Evolutionary conservation across 129 eudicot genomes (phyloP), one percentile per base, ranked within the genome.

Genomic region (Centaurea solstitialis): DNA sequence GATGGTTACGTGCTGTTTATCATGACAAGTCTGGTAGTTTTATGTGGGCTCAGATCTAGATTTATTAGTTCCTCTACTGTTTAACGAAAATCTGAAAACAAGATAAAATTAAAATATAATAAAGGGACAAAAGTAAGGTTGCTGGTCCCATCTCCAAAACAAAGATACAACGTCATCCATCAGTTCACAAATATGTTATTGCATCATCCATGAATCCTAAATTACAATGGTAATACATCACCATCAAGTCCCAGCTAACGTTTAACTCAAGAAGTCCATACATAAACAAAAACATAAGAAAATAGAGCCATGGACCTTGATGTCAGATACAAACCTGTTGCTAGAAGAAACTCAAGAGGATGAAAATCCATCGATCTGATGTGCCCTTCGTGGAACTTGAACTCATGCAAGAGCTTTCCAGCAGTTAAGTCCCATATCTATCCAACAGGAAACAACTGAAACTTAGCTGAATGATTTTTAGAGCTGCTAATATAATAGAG

Each of bases 381-480:
- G 84, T 86, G 97, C 39, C 97, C 99, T 73, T 94, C 97, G 72
- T 94, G 97, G 79, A 86, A 87, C 81, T 90, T 92, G 73, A 94
- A 91, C 79, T 92, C 99, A 59, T 94, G 99, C 80, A 94, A 86
- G 57, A 89, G 93, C 84, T 90, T 92, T 87, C 97, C 99, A 83
- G 97, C 99, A 26, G 98, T 94, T 30, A 92, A 90, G 89, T 92
- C 97, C 98, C 98, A 92, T 70, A 92, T 88, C 97, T 94, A 85
- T 77, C 22, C 76, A 73, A 79, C 45, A 74, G 43, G 26, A 71
- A 81, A 47, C 61, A 77, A 3, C 24, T 9, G 22, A 41, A 66
- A 24, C 21, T 59, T 43, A 50, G 59, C 7, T 9, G 30, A 28
- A 79, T 40, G 23, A 62, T 61, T 24, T 30, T 41, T 61, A 41